Percentiles rank a stretch among this genome's conserved stretches.
Conservation (phyloP, 2,329 filamentous ascomycete species). For the Aureobasidium sp. region DNA sequence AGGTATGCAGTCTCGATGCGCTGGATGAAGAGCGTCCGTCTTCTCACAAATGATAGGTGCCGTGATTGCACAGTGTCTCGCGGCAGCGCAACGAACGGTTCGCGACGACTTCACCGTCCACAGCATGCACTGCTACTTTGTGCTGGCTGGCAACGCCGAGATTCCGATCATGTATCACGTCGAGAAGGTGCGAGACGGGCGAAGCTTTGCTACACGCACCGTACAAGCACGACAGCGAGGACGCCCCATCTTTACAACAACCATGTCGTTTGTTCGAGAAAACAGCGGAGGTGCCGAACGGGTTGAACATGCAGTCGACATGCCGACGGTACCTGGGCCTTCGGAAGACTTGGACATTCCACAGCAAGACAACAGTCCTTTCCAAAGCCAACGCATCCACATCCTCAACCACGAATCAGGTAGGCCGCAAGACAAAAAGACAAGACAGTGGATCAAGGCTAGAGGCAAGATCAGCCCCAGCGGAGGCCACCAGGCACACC, state of each 20-base stretch:
- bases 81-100: conserved; percentile 83
- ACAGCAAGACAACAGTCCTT: conserved; percentile 42
- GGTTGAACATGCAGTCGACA: conserved; percentile 59
- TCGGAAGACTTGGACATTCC: conserved; percentile 26
- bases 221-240: conserved; percentile 92
- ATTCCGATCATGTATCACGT: conserved; percentile 93
- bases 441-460: conserved; percentile 64
- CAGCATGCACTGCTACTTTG: conserved; percentile 98
- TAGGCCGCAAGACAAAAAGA: conserved; percentile 59
- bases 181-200: conserved; percentile 83
- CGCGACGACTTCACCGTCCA: conserved; percentile 74
- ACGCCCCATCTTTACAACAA: conserved; percentile 89
- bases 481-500: conserved; percentile 72
- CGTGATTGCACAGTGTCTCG: conserved; percentile 85
- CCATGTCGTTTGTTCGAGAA: conserved; percentile 75
- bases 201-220: conserved; percentile 82
- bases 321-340: conserved; percentile 42
- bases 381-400: conserved; percentile 51
- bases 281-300: conserved; percentile 49
- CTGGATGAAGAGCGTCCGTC: background rate
- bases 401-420: conserved; percentile 48
- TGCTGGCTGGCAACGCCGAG: conserved; percentile 77
- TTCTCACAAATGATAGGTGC: conserved; percentile 45
- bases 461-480: conserved; percentile 64
- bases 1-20: conserved; percentile 39